Percentiles rank a stretch among this genome's conserved stretches.
These are phyloP conservation scores for Epichloe gansuensis DNA, from an alignment of 2,329 filamentous ascomycete species.

Conservation along the genomic window DNA sequence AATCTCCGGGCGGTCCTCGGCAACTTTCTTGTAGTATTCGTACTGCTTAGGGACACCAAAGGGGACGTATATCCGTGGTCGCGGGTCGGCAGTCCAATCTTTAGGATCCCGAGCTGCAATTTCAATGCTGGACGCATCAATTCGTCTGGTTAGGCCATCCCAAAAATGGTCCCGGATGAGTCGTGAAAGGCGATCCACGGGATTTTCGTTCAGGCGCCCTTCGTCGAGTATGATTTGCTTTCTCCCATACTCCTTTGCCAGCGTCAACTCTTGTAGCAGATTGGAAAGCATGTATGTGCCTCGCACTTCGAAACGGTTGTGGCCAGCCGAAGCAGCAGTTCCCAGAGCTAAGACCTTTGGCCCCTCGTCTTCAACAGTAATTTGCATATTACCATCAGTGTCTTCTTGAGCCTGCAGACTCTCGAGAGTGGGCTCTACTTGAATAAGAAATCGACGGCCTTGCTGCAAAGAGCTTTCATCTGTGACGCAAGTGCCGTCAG, in stretches of 20 bases:
- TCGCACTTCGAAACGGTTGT: slow-evolving; percentile 79
- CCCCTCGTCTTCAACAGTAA: slow-evolving; percentile 90
- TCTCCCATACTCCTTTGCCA: slow-evolving; percentile 81
- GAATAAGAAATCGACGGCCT: slow-evolving; percentile 66
- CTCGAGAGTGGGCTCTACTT: slow-evolving; percentile 73
- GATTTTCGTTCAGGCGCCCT: slow-evolving; percentile 85
- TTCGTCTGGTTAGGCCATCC: slow-evolving; percentile 77
- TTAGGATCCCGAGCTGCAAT: slow-evolving; percentile 82
- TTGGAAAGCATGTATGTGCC: slow-evolving; percentile 98
- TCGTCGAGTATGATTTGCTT: slow-evolving; percentile 88
- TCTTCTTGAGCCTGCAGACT: slow-evolving; percentile 76
- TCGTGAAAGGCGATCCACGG: slow-evolving; percentile 73
- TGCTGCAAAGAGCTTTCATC: slow-evolving; percentile 60
- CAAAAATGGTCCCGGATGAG: slow-evolving; percentile 87
- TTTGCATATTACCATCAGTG: slow-evolving; percentile 88
- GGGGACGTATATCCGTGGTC: slow-evolving; percentile 86
- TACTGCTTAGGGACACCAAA: slow-evolving; percentile 72
- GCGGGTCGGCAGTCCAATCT: slow-evolving; percentile 83
- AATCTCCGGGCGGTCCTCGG: slow-evolving; percentile 66
- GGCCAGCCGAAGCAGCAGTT: slow-evolving; percentile 73
- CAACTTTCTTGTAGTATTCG: slow-evolving; percentile 77
- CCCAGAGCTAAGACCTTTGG: slow-evolving; percentile 82
- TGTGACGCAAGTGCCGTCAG: slow-evolving; percentile 20
- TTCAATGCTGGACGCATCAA: slow-evolving; percentile 80
- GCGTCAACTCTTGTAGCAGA: slow-evolving; percentile 81